Base-by-base conservation (phyloP, 306 rosid genomes). In the Sindora glabra region DNA sequence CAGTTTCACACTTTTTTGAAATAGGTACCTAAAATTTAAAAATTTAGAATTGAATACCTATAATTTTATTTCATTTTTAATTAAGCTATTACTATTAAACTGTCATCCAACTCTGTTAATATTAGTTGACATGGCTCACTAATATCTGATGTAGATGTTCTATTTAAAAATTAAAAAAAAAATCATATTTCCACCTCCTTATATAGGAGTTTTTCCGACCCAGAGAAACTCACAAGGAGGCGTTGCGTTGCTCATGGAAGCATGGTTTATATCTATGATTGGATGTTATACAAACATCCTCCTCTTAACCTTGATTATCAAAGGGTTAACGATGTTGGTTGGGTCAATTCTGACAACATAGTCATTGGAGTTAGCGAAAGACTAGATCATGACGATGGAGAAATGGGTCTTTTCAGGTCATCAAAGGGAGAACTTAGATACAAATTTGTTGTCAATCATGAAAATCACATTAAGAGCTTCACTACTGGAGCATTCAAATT, bases 181-280 rank as follows among this genome's bases (percentile, higher is more conserved):
- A n/a, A n/a, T n/a, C n/a, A n/a, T n/a, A n/a, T n/a, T n/a, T n/a
- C n/a, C n/a, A n/a, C n/a, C n/a, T n/a, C n/a, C n/a, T n/a, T n/a
- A n/a, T n/a, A n/a, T n/a, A n/a, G n/a, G n/a, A n/a, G n/a, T n/a
- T n/a, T n/a, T n/a, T n/a, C n/a, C n/a, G n/a, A n/a, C n/a, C n/a
- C n/a, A n/a, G n/a, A n/a, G n/a, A n/a, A n/a, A n/a, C n/a, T n/a
- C n/a, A n/a, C n/a, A n/a, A n/a, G 97, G 99, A 9, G 95, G 97
- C 3, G 96, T 56, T 89, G 99, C 29, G 95, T 92, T 0, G 96
- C 94, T 1, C 96, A 88, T 53, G 96, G 96, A 5, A 76, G 81
- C 73, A 77, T 92, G 90, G 97, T 89, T 42, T 95, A 92, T 45
- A 89, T 92, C 10, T 92, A 92, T 25, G 96, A 89, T 56, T 92